A percentile compares a stretch with the other conserved stretches of the same genome.
Evolutionary conservation across 1,139 yeast genomes (phyloP).

Genomic region (Diutina rugosa): DNA sequence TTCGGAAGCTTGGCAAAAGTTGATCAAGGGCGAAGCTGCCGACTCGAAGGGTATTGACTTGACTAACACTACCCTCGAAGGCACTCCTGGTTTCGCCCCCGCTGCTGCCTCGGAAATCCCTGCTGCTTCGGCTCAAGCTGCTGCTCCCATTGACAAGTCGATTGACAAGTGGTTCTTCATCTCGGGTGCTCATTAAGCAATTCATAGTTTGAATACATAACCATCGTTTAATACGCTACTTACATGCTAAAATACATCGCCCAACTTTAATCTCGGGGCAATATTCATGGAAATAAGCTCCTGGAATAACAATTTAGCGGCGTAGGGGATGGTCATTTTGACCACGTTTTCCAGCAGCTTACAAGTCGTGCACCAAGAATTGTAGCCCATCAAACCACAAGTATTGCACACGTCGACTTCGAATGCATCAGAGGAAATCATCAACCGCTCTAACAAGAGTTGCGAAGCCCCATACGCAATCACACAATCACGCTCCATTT

Average conservation of each 20-base stretch:
- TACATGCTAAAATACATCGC: slow-evolving; percentile 52
- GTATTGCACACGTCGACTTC: slow-evolving; percentile 90
- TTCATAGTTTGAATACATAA: background rate
- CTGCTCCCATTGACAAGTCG: slow-evolving; percentile 94
- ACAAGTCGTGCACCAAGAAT: slow-evolving; percentile 96
- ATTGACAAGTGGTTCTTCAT: slow-evolving; percentile 98
- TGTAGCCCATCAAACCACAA: slow-evolving; percentile 98
- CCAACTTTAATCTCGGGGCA: slow-evolving; percentile 85
- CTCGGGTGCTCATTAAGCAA: slow-evolving; percentile 56
- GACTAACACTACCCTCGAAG: slow-evolving; percentile 55
- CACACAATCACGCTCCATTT: slow-evolving; percentile 99
- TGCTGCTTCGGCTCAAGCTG: slow-evolving; percentile 54
- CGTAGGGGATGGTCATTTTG: slow-evolving; percentile 95
- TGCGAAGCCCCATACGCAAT: slow-evolving; percentile 99
- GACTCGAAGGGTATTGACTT: slow-evolving; percentile 34
- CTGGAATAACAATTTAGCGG: slow-evolving; percentile 91
- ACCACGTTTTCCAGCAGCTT: slow-evolving; percentile 76
- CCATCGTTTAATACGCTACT: background rate
- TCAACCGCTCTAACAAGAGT: slow-evolving; percentile 79
- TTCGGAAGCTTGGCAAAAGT: slow-evolving; percentile 62
- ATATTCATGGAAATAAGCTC: slow-evolving; percentile 94
- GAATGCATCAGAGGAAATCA: slow-evolving; percentile 95
- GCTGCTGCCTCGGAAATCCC: slow-evolving; percentile 46
- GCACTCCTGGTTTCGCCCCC: slow-evolving; percentile 34
- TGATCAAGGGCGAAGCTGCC: slow-evolving; percentile 39